Conservation (phyloP, 768 basidiomycete species). For the Nevesoporus exiguus region DNA sequence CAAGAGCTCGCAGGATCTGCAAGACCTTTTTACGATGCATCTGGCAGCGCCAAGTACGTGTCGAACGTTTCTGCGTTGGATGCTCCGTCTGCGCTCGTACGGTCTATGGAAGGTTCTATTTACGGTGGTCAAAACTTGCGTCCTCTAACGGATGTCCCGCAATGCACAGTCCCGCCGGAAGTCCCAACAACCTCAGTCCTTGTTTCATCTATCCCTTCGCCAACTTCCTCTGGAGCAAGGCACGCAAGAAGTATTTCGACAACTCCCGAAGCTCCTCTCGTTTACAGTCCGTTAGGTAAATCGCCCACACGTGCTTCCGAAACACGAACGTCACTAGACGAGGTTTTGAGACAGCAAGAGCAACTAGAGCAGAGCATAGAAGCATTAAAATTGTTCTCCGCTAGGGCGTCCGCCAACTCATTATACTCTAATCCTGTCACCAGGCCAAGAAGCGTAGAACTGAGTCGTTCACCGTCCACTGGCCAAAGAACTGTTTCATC, state of each 20-base stretch:
- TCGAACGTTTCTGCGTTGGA: constrained; percentile 7
- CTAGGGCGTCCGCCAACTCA: constrained; percentile 27
- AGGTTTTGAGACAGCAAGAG: constrained; percentile 55
- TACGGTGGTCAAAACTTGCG: constrained; percentile 1
- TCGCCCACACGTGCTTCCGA: constrained; percentile 6
- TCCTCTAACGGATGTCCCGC: background rate
- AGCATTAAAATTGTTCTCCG: constrained; percentile 47
- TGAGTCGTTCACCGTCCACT: constrained; percentile 24
- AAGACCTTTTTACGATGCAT: constrained; percentile 4
- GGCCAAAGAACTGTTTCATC: constrained; percentile 27
- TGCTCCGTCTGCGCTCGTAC: constrained; percentile 2
- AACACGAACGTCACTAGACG: constrained; percentile 41
- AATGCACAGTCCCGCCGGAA: background rate
- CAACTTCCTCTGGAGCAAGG: background rate
- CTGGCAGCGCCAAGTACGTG: background rate
- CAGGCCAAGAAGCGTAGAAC: constrained; percentile 4
- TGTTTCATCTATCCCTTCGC: background rate
- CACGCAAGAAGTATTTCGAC: background rate
- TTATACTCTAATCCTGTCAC: constrained; percentile 29
- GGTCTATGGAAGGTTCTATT: constrained; percentile 8
- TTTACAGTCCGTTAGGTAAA: constrained; percentile 44
- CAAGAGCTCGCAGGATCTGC: constrained; percentile 8
- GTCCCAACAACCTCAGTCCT: background rate
- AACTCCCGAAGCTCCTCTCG: constrained; percentile 34
- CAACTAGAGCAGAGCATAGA: constrained; percentile 66